Conservation (phyloP, 306 rosid genomes). For the Vicia villosa region DNA sequence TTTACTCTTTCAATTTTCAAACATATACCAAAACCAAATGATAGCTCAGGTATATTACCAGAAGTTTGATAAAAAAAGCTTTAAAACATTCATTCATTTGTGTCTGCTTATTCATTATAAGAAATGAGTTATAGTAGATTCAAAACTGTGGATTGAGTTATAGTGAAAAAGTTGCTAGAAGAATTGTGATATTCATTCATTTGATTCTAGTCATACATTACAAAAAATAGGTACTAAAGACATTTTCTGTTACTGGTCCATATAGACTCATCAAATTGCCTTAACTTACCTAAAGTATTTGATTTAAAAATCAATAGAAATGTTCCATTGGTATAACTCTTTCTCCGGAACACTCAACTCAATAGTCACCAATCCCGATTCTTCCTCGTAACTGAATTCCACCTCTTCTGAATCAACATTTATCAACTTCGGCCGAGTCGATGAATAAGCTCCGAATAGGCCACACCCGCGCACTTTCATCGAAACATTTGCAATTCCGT, state of each 20-base stretch:
- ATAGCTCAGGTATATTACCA: too few relatives aligned
- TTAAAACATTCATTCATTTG: too few relatives aligned
- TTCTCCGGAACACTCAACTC: conserved; percentile 54
- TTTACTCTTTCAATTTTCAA: too few relatives aligned
- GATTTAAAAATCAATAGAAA: conserved; percentile 43
- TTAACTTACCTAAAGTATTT: background rate
- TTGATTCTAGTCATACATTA: conserved; percentile 13
- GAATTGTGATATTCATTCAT: conserved; percentile 6
- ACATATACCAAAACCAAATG: too few relatives aligned
- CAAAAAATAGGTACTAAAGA: conserved; percentile 10
- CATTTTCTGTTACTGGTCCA: background rate
- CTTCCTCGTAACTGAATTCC: conserved; percentile 58
- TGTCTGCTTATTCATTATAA: too few relatives aligned
- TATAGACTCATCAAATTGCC: background rate
- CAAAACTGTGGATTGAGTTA: too few relatives aligned
- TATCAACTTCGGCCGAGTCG: conserved; percentile 54
- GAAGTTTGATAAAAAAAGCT: too few relatives aligned
- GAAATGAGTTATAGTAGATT: too few relatives aligned
- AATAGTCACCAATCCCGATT: conserved; percentile 59
- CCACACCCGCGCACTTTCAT: conserved; percentile 70
- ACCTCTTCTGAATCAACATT: conserved; percentile 55
- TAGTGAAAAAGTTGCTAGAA: background rate
- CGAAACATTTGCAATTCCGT: conserved; percentile 35
- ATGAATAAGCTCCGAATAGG: conserved; percentile 71
- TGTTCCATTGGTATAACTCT: conserved; percentile 71